Base-by-base conservation (phyloP, 441 rosid genomes). In the Sinapis alba region DNA sequence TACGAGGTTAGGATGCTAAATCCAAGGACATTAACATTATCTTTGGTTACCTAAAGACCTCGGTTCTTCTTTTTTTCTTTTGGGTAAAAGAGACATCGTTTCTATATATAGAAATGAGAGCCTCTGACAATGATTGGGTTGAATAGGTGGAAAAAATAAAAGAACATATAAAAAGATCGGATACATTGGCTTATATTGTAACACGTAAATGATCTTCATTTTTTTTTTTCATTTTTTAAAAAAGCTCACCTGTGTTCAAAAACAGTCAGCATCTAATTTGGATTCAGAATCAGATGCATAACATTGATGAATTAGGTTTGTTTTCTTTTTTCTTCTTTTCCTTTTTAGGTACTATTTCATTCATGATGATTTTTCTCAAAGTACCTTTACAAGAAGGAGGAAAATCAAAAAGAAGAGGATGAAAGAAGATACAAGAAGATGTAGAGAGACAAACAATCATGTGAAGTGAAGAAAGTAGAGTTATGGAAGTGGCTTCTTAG, bases 1-100 rank as follows among this genome's bases (percentile, higher is more conserved):
- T 43, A 66, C 51, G 62, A 74, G 67, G 66, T 45, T 74, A 58
- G 13, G 59, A 30, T 65, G 28, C 26, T 58, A 60, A 59, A 74
- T 13, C 62, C 43, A 38, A 75, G 45, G 43, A 53, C 50, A 53
- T 50, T 21, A 27, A 13, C 38, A 21, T 24, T 7, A 73, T 41
- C 24, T 72, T 73, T 19, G 71, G 34, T 56, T 3, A 27, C 50
- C 23, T 57, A 65, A 64, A 72, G n/a, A 12, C 57, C 19, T 59
- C 11, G 7, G 36, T 47, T 27, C 59, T 51, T 18, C 21, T 47
- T 7, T 24, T 41, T 41, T 19, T 19, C 8, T 3, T 7, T 18
- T 3, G 57, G 61, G 16, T 56, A 56, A 23, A 56, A 56, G 60
- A 21, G 61, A 56, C 10, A 41, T 66, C 12, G 3, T 32, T 58